Evolutionary conservation across 345 rosid genomes (phyloP), one percentile per base, ranked within the genome.

Genomic region (Ailanthus altissimus): DNA sequence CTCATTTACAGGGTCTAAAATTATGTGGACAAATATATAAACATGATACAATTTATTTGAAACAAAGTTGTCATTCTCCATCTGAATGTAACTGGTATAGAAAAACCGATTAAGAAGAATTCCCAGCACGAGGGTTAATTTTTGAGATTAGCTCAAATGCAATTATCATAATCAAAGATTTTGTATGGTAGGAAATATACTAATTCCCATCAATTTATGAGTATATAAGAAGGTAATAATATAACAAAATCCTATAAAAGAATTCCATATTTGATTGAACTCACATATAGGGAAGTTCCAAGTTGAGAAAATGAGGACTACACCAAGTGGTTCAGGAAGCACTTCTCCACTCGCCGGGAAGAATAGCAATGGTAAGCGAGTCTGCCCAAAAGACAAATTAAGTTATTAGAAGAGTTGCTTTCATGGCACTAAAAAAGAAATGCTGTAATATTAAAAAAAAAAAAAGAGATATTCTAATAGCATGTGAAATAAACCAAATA

Each of bases 261-360:
- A 62, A 62, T 62, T 61, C 32, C 67, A 32, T 13, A 67, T 59
- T 68, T 49, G 78, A 60, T 6, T 67, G 56, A 18, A 85, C 93
- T 89, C 80, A 95, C 99, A 38, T 21, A 93, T 80, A 5, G 99
- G 99, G 83, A 91, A 93, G 78, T 95, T 94, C 99, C 99, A 95
- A 58, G 97, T 73, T 50, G 90, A 82, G 56, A 89, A 60, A 78
- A 93, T 83, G 64, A 93, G 94, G 77, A 90, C 98, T 4, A 88
- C 90, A 12, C 99, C 99, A 28, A 85, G 84, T 18, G 99, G 99
- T 78, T 93, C 97, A 0, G 94, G 80, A 11, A 88, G 38, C 64
- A 93, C 78, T 86, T 89, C 79, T 63, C 83, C 98, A 50, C 82
- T 89, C 36, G 92, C 81, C 13, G 97, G 99, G 76, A 80, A 88